Base-by-base conservation (phyloP, 2,329 filamentous ascomycete species). In the Beauveria pseudobassiana region DNA sequence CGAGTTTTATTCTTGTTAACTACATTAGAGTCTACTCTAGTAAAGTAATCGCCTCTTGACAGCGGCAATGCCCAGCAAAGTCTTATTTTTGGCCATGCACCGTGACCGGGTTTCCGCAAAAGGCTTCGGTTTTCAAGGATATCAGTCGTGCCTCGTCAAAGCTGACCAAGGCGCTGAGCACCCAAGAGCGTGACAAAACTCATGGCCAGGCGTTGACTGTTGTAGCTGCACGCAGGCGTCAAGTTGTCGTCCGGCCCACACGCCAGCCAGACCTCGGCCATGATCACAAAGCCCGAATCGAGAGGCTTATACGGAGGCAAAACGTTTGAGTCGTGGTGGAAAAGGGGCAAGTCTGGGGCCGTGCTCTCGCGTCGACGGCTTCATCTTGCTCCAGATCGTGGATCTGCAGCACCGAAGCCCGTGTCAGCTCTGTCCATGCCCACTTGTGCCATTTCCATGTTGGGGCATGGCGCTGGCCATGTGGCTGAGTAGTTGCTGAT, bases 381-480 rank as follows among this genome's bases (percentile, higher is more conserved):
- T 48, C 34, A 14, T 38, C 45, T 48, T 48, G 45, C 16, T 58
- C 60, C 16, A 45, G 45, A 26, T 43, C 38, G 20, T 59, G 45
- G 3, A 48, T 40, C 54, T 62, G 60, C 52, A 62, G 22, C 22
- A 62, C 24, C 34, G n/a, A 62, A 14, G 1, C 58, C 30, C 6
- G 43, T 62, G 46, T 62, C 60, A 24, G 55, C 30, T 4, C 60
- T 45, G 38, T 43, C 34, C 24, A 46, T 57, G 24, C 60, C 60
- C 34, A 57, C 55, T 16, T 53, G 43, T 1, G 53, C 53, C 42
- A 48, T 43, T 16, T 49, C 60, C 38, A 52, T 18, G 24, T 55
- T 63, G 6, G 63, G 63, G 42, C 59, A 62, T 5, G 63, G 60
- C 30, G 57, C n/a, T 56, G 20, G 62, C 24, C 7, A 64, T 55